Percentiles rank a stretch among this genome's conserved stretches.
phyloP scores from a whole-genome alignment of 108 stramenopile genomes.

The Stephanodiscus triporus region DNA sequence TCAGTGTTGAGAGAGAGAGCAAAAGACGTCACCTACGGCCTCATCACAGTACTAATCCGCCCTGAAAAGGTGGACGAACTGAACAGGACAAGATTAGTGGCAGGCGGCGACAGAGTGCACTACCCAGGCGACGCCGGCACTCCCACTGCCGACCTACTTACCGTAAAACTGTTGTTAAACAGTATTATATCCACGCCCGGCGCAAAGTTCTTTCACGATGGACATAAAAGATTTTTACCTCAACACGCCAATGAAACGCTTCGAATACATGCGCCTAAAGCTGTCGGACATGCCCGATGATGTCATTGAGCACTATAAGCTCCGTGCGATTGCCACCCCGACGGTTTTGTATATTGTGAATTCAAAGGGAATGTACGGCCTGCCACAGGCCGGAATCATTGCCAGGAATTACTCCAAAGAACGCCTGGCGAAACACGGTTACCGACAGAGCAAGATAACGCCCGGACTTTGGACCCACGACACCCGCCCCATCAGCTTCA shows the following conservation, averaged over 20 bases:
- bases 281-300: slow-evolving; percentile 20
- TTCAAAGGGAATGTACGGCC: slow-evolving; percentile 53
- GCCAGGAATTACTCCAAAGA: slow-evolving; percentile 18
- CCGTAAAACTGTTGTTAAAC: no score
- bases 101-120: no score
- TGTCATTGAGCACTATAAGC: slow-evolving; percentile 50
- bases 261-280: slow-evolving; percentile 51
- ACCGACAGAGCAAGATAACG: slow-evolving; percentile 22
- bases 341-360: slow-evolving; percentile 22
- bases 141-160: no score
- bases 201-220: slow-evolving; percentile 32
- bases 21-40: background rate
- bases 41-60: background rate
- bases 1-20: background rate
- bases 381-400: slow-evolving; percentile 55
- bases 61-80: no score
- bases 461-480: slow-evolving; percentile 57
- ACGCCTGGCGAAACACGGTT: slow-evolving; percentile 22
- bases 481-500: slow-evolving; percentile 12
- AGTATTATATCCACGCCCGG: background rate
- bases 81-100: no score
- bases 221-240: slow-evolving; percentile 61
- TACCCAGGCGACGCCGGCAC: no score
- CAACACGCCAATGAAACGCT: slow-evolving; percentile 26
- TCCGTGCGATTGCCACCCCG: background rate